A percentile compares a stretch with the other conserved stretches of the same genome.
phyloP scores from a whole-genome alignment of 1,284 basidiomycete genomes.

The Exobasidium rhododendri region DNA sequence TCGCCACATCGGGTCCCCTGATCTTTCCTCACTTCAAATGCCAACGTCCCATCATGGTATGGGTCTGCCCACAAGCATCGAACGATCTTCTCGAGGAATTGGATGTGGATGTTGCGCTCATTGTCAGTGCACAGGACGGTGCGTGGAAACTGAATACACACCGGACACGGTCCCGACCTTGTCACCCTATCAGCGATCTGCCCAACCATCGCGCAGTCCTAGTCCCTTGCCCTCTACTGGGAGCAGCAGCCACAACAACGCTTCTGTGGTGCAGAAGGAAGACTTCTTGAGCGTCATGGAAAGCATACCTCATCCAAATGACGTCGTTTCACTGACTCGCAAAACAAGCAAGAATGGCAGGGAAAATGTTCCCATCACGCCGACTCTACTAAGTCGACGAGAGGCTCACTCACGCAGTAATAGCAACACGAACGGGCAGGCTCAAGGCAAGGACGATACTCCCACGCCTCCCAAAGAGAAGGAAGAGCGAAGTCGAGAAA shows the following conservation, averaged over 20 bases:
- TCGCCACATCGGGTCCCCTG: too few relatives aligned
- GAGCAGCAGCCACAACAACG: background rate
- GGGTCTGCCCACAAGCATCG: background rate
- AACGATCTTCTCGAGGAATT: background rate
- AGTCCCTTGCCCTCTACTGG: background rate
- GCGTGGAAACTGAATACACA: background rate
- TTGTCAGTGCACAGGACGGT: slow-evolving; percentile 7
- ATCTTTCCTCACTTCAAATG: too few relatives aligned
- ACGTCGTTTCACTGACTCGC: background rate
- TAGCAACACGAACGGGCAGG: background rate
- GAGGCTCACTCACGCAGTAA: background rate
- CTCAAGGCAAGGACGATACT: background rate
- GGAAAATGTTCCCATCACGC: background rate
- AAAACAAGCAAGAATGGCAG: background rate
- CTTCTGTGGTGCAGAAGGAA: background rate
- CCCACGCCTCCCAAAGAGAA: background rate
- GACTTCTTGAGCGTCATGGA: background rate
- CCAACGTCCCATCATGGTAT: background rate
- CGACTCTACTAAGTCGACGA: background rate
- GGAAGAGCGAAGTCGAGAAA: background rate
- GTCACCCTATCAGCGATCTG: background rate
- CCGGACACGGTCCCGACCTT: background rate
- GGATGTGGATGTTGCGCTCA: slow-evolving; percentile 13
- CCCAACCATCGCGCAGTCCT: background rate
- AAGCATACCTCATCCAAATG: slow-evolving; percentile 3